Conservation (phyloP, 306 rosid species). For the Sesbania bispinosa region DNA sequence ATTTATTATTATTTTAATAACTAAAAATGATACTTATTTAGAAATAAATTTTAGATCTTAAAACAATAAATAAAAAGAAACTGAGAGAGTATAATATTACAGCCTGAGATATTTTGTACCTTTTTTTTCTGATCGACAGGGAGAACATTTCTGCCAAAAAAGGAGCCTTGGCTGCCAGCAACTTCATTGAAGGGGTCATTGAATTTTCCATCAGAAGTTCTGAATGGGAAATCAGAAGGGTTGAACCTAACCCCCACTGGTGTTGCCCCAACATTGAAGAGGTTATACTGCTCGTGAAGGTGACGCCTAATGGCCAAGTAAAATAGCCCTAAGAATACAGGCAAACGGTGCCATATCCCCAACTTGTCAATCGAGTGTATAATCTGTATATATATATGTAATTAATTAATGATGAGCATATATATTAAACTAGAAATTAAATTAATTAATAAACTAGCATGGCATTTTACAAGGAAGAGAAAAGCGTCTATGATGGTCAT, state of each 20-base stretch:
- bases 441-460: too few species aligned
- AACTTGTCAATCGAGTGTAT: constrained; percentile 52
- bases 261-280: constrained; percentile 51
- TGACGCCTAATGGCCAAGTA: constrained; percentile 41
- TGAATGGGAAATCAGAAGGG: constrained; percentile 44
- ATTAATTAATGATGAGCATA: neutral
- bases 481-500: constrained; percentile 44
- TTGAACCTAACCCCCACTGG: constrained; percentile 45
- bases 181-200: constrained; percentile 59
- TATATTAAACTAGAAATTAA: too few species aligned
- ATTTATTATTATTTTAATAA: too few species aligned
- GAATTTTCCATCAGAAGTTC: constrained; percentile 44
- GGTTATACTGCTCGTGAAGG: constrained; percentile 54
- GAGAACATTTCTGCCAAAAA: constrained; percentile 56
- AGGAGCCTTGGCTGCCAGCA: constrained; percentile 48
- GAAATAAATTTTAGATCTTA: too few species aligned
- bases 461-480: constrained; percentile 50
- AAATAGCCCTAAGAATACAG: constrained; percentile 41
- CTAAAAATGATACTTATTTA: too few species aligned
- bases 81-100: too few species aligned
- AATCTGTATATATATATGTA: constrained; percentile 27
- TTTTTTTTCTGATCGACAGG: constrained; percentile 45
- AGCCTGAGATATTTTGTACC: constrained; percentile 12
- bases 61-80: too few species aligned
- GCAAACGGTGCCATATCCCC: constrained; percentile 55